Percentiles rank a stretch among this genome's conserved stretches.
phyloP scores from a whole-genome alignment of 306 rosid genomes.

The Purshia tridentata region DNA sequence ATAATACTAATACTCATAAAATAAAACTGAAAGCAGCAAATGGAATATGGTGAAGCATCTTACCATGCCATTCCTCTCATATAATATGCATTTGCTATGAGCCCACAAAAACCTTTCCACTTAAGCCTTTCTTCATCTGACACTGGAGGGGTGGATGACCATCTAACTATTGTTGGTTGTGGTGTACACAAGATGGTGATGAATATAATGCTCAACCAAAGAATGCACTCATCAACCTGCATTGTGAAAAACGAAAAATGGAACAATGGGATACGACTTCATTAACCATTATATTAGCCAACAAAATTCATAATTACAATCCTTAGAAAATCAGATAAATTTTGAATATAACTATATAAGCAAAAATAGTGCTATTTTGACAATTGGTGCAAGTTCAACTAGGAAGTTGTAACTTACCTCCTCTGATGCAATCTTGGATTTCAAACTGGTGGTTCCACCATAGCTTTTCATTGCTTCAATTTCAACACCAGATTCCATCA shows the following conservation, averaged over 20 bases:
- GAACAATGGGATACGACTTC: conserved; percentile 5
- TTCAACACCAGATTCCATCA: conserved; percentile 74
- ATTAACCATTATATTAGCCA: not conserved
- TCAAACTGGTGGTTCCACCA: conserved; percentile 87
- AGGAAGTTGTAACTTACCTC: conserved; percentile 48
- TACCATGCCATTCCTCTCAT: conserved; percentile 99
- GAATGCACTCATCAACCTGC: conserved; percentile 92
- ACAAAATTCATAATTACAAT: not conserved
- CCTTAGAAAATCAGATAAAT: not conserved
- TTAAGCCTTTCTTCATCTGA: conserved; percentile 85
- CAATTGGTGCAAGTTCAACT: conserved; percentile 8
- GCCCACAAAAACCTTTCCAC: conserved; percentile 98
- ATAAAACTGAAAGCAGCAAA: conserved; percentile 9
- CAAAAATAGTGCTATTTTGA: not conserved
- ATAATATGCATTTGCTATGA: conserved; percentile 90
- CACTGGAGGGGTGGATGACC: conserved; percentile 91
- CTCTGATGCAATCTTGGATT: conserved; percentile 67
- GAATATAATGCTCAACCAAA: conserved; percentile 92
- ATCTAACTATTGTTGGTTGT: conserved; percentile 88
- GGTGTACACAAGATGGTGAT: conserved; percentile 96
- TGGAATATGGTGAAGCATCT: conserved; percentile 24
- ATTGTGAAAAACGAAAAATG: conserved; percentile 5
- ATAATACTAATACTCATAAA: not conserved
- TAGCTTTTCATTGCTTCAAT: conserved; percentile 75
- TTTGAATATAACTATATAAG: not conserved